phyloP scores from a whole-genome alignment of 2,329 filamentous ascomycete species.

The Ophiosphaerella narmari region DNA sequence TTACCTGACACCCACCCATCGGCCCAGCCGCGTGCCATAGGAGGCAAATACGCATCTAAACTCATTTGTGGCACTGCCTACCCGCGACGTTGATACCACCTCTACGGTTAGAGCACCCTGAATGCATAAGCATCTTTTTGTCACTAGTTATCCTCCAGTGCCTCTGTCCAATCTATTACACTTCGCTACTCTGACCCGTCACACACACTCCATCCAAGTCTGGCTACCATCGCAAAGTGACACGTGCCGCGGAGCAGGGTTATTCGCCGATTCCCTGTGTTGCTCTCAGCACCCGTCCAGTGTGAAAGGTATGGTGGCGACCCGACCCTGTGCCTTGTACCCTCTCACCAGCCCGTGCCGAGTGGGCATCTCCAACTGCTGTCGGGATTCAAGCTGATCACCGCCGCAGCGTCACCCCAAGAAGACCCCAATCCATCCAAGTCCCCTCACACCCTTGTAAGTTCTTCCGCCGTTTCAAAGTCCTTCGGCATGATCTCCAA shows the following conservation, averaged over 20 bases:
- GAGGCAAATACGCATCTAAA: slow-evolving; percentile 17
- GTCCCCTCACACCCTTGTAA: slow-evolving; percentile 13
- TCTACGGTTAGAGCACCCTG: slow-evolving; percentile 4
- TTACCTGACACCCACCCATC: slow-evolving; percentile 23
- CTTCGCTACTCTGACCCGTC: slow-evolving; percentile 1
- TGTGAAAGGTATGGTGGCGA: slow-evolving; percentile 37
- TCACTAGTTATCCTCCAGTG: neutral
- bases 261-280: slow-evolving; percentile 21
- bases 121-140: neutral
- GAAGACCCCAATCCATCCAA: slow-evolving; percentile 16
- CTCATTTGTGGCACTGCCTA: slow-evolving; percentile 27
- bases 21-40: slow-evolving; percentile 20
- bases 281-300: slow-evolving; percentile 20
- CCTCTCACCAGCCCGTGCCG: slow-evolving; percentile 29
- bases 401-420: slow-evolving; percentile 34
- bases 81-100: slow-evolving; percentile 25
- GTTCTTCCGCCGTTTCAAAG: slow-evolving; percentile 14
- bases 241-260: slow-evolving; percentile 25
- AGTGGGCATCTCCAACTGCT: slow-evolving; percentile 16
- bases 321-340: slow-evolving; percentile 22
- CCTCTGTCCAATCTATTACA: slow-evolving; percentile 1
- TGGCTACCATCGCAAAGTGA: slow-evolving; percentile 19
- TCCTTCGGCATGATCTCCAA: slow-evolving; percentile 19
- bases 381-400: slow-evolving; percentile 34
- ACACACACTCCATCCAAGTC: slow-evolving; percentile 10